Evolutionary conservation across 352 stramenopile species (phyloP).

Genomic region (Globisporangium mamillatum): DNA sequence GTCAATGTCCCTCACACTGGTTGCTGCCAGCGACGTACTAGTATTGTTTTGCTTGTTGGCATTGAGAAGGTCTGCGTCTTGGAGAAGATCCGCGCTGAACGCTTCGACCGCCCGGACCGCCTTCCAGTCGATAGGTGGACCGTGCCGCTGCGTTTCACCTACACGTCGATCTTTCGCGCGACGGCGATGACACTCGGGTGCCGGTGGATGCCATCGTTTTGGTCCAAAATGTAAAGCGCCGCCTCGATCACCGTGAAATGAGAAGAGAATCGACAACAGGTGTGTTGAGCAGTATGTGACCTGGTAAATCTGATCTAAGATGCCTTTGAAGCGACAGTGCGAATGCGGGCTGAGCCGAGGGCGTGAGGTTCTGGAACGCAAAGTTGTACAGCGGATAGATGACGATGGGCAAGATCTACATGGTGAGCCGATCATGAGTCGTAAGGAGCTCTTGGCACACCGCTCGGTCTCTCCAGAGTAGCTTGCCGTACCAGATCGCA

Average conservation of each 20-base stretch:
- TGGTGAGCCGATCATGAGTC: neutral
- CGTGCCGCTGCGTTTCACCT: neutral
- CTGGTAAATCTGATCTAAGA: neutral
- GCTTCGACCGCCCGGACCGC: too few species aligned
- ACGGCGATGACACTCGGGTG: neutral
- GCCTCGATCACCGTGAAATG: neutral
- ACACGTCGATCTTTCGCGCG: neutral
- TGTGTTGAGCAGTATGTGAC: too few species aligned
- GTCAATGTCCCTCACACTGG: too few species aligned
- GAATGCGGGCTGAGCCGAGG: conserved; percentile 12
- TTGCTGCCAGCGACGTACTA: too few species aligned
- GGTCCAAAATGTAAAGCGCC: neutral
- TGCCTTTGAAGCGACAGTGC: conserved; percentile 1
- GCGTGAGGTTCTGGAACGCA: conserved; percentile 16
- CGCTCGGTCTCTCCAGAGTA: neutral
- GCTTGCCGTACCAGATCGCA: neutral
- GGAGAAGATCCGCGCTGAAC: too few species aligned
- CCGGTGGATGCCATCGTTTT: neutral
- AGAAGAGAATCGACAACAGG: too few species aligned
- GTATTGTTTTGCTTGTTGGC: too few species aligned
- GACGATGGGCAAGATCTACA: conserved; percentile 17
- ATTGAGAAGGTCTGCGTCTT: too few species aligned
- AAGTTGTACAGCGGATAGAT: conserved; percentile 28
- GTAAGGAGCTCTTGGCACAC: conserved; percentile 16
- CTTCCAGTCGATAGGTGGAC: neutral